A percentile compares a stretch with the other conserved stretches of the same genome.
phyloP scores from a whole-genome alignment of 2,329 filamentous ascomycete species.

The Mollisiaceae sp. region DNA sequence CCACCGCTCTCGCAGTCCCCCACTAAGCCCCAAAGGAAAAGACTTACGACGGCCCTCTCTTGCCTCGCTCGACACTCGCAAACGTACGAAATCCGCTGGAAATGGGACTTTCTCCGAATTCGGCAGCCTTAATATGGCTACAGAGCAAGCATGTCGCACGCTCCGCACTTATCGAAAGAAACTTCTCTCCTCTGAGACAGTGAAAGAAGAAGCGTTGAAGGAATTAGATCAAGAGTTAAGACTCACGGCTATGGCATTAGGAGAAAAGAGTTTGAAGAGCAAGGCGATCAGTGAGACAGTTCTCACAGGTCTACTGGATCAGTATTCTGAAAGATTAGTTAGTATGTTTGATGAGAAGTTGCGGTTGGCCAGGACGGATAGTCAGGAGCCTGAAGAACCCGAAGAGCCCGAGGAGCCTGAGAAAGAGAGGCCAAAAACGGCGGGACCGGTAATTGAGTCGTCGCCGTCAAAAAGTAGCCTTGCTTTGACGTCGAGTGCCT shows the following conservation, averaged over 20 bases:
- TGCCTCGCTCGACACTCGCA: conserved; percentile 51
- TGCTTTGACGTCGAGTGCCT: neutral
- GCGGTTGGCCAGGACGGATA: conserved; percentile 44
- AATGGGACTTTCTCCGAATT: conserved; percentile 49
- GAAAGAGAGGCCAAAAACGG: conserved; percentile 3
- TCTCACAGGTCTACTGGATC: conserved; percentile 69
- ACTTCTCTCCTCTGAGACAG: conserved; percentile 58
- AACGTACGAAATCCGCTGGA: conserved; percentile 54
- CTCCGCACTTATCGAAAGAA: conserved; percentile 68
- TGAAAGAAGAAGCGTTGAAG: conserved; percentile 62
- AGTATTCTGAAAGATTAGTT: conserved; percentile 76
- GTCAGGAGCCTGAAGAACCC: neutral
- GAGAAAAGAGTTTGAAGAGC: conserved; percentile 44
- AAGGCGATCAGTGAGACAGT: conserved; percentile 61
- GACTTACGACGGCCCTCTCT: conserved; percentile 58
- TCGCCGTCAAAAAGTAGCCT: neutral
- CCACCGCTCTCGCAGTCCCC: conserved; percentile 41
- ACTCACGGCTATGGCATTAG: conserved; percentile 63
- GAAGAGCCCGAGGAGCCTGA: neutral
- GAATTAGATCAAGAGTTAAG: conserved; percentile 70
- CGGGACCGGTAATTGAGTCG: neutral
- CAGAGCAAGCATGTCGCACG: conserved; percentile 67
- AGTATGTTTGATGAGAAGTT: conserved; percentile 76
- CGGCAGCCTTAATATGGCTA: conserved; percentile 64
- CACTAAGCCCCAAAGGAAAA: conserved; percentile 36